phyloP scores from a whole-genome alignment of 208 protist species.

The Wallacemonas rigidus region DNA sequence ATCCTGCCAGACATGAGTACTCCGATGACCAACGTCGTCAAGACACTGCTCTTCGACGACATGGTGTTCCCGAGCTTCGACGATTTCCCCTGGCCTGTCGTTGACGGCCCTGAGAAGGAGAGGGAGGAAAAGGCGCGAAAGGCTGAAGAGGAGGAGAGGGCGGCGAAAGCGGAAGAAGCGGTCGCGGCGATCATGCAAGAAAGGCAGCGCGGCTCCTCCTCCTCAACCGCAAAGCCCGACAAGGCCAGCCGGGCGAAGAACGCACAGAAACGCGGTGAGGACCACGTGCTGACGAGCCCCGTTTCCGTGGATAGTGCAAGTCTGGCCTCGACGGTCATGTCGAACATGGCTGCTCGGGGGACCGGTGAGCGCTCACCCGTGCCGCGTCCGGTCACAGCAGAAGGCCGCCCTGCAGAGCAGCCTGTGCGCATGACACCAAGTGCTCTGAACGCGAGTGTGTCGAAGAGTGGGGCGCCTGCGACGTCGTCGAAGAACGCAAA shows the following conservation, averaged over 20 bases:
- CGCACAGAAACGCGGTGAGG: constrained; percentile 14
- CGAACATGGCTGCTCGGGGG: not conserved
- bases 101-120: constrained; percentile 26
- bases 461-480: too few species aligned
- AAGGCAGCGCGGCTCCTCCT: not conserved
- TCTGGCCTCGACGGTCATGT: constrained; percentile 12
- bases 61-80: constrained; percentile 84
- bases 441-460: not conserved
- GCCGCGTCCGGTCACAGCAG: not conserved
- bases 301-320: constrained; percentile 1
- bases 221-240: too few species aligned
- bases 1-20: constrained; percentile 76
- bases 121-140: not conserved
- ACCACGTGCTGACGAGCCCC: not conserved
- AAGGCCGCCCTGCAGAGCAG: too few species aligned
- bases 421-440: not conserved
- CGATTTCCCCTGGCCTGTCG: constrained; percentile 73
- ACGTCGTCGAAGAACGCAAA: not conserved
- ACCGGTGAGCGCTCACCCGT: not conserved
- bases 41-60: constrained; percentile 75
- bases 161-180: constrained; percentile 5
- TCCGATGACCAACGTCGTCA: constrained; percentile 68
- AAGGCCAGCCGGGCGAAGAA: constrained; percentile 10
- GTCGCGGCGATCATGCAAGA: not conserved
- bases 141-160: constrained; percentile 5